Evolutionary conservation across 306 rosid species (phyloP).

Genomic region (Abrus pulchellus): DNA sequence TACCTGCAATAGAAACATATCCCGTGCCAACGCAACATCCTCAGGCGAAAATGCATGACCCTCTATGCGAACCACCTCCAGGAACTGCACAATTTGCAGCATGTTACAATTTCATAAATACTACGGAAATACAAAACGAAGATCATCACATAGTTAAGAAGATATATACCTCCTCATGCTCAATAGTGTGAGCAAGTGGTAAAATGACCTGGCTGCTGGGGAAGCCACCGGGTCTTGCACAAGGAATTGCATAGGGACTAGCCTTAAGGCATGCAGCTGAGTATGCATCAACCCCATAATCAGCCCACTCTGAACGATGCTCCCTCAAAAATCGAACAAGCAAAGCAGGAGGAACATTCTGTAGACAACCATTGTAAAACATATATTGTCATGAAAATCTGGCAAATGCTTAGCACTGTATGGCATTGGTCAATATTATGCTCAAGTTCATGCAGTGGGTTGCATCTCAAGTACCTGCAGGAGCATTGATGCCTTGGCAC

Average conservation of each 20-base stretch:
- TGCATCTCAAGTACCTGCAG: slow-evolving; percentile 69
- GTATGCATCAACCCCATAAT: slow-evolving; percentile 94
- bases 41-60: slow-evolving; percentile 97
- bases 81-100: slow-evolving; percentile 60
- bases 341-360: slow-evolving; percentile 98
- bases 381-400: not conserved
- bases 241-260: slow-evolving; percentile 88
- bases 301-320: slow-evolving; percentile 99
- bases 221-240: slow-evolving; percentile 87
- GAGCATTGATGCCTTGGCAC: slow-evolving; percentile 98
- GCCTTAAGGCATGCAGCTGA: slow-evolving; percentile 89
- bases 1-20: slow-evolving; percentile 94
- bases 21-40: slow-evolving; percentile 84
- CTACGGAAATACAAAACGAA: not conserved
- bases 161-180: slow-evolving; percentile 84
- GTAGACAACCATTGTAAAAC: slow-evolving; percentile 9
- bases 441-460: not conserved
- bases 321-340: slow-evolving; percentile 97
- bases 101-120: not conserved
- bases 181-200: slow-evolving; percentile 93
- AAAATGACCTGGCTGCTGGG: slow-evolving; percentile 91
- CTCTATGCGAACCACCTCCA: slow-evolving; percentile 97
- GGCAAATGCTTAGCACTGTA: not conserved
- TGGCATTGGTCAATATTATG: not conserved
- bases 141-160: not conserved